A percentile compares a stretch with the other conserved stretches of the same genome.
Conservation (phyloP, 352 stramenopile species). For the Plasmopara halstedii region DNA sequence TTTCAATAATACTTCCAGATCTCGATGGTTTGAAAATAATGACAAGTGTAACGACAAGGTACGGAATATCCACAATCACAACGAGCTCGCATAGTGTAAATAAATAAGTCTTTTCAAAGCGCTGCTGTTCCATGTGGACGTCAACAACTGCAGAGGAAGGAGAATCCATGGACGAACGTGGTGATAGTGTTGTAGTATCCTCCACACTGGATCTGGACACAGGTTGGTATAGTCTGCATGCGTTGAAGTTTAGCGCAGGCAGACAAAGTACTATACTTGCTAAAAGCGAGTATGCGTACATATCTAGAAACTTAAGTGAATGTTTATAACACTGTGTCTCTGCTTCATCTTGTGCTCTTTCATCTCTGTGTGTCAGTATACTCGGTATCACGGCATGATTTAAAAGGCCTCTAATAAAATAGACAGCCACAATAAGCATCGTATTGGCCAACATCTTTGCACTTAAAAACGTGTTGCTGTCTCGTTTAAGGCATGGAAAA, state of each 20-base stretch:
- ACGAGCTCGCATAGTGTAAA: slow-evolving; percentile 71
- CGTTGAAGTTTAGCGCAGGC: slow-evolving; percentile 50
- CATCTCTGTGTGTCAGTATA: slow-evolving; percentile 24
- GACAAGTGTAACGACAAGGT: slow-evolving; percentile 48
- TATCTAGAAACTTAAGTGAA: slow-evolving; percentile 54
- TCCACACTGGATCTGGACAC: slow-evolving; percentile 16
- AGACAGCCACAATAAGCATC: slow-evolving; percentile 50
- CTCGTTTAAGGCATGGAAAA: slow-evolving; percentile 49
- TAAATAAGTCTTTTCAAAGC: slow-evolving; percentile 59
- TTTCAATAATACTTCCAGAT: slow-evolving; percentile 28
- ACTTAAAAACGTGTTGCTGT: slow-evolving; percentile 76
- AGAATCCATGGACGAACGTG: slow-evolving; percentile 5
- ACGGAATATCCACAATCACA: slow-evolving; percentile 71
- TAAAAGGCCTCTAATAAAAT: slow-evolving; percentile 45
- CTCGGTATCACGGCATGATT: slow-evolving; percentile 39
- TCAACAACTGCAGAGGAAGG: slow-evolving; percentile 17
- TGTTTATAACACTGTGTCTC: slow-evolving; percentile 33
- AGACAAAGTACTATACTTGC: slow-evolving; percentile 62
- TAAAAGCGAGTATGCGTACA: slow-evolving; percentile 54
- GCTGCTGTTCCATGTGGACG: slow-evolving; percentile 38
- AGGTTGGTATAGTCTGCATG: slow-evolving; percentile 44
- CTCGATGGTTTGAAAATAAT: slow-evolving; percentile 34
- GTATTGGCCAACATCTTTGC: slow-evolving; percentile 69
- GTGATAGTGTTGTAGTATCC: slow-evolving; percentile 21
- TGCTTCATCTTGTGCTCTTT: slow-evolving; percentile 11